Base-by-base conservation (phyloP, 805 yeast genomes). In the Ogataea ramenticola region DNA sequence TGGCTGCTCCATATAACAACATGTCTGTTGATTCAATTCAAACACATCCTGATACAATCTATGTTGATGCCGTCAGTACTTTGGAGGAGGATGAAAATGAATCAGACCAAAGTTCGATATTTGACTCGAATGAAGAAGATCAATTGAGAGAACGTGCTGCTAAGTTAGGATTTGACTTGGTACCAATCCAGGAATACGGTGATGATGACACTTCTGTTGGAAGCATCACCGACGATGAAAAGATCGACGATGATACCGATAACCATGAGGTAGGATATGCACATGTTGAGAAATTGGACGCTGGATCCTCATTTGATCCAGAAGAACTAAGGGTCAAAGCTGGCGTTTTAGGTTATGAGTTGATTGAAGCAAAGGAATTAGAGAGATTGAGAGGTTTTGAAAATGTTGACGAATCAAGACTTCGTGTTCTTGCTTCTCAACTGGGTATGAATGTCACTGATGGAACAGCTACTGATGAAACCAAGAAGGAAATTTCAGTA, bases 61-160 rank as follows among this genome's bases (percentile, higher is more conserved):
- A 26, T 17, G 45, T 44, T 9, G 56, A 51, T 47, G 55, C 58
- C 16, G 45, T 49, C 6, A 52, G 56, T 41, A 46, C 48, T 16
- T 53, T 29, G n/a, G 51, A 46, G 9, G 11, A 12, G 3, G 46
- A 38, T 32, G 46, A 43, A 8, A 44, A 43, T 15, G 32, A 43
- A 11, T 22, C 31, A n/a, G 40, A 44, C 15, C 36, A 33, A 32
- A 47, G 43, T 32, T 30, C 35, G 3, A 17, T 43, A 4, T 42
- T 55, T 41, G 54, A 49, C n/a, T 52, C 52, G 5, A 24, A 58
- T 20, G 50, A 61, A 10, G 57, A 58, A 39, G 66, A 58, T 1
- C 63, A 59, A 15, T 42, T 71, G 17, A 55, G 59, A 37, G 51
- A 53, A 17, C 53, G 57, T 38, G 75, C 75, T 2, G 52, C 54